A percentile compares a stretch with the other conserved stretches of the same genome.
These are phyloP conservation scores for Sphenostylis stenocarpa DNA, from an alignment of 306 rosid genomes.

Conservation along the genomic window DNA sequence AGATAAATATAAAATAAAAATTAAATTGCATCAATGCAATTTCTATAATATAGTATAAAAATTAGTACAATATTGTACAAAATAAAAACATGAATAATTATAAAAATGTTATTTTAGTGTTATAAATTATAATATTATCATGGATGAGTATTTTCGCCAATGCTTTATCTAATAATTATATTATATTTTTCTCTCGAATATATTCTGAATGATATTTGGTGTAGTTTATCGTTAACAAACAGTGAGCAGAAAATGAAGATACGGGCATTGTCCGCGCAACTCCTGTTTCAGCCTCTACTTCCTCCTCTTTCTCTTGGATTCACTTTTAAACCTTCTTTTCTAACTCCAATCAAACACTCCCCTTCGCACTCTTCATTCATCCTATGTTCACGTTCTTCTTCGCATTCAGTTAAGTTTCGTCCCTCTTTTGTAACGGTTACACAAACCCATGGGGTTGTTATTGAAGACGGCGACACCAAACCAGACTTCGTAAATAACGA, in stretches of 20 bases:
- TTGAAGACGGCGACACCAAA: constrained; percentile 32
- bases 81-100: not conserved
- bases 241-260: constrained; percentile 28
- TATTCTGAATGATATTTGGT: not conserved
- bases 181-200: no score
- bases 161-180: not conserved
- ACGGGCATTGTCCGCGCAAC: constrained; percentile 28
- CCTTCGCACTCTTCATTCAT: constrained; percentile 8
- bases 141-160: not conserved
- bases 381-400: not conserved
- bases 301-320: constrained; percentile 24
- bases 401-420: not conserved
- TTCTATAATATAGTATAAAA: no score
- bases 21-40: no score
- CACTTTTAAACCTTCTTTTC: constrained; percentile 37
- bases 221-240: not conserved
- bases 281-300: constrained; percentile 27
- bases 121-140: not conserved
- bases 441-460: constrained; percentile 37
- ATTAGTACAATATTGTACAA: not conserved
- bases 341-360: constrained; percentile 35
- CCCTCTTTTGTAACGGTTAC: constrained; percentile 41
- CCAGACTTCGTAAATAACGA: constrained; percentile 19
- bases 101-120: not conserved
- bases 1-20: not conserved